Conservation (phyloP, 805 yeast species). For the Candida sonorensis region DNA sequence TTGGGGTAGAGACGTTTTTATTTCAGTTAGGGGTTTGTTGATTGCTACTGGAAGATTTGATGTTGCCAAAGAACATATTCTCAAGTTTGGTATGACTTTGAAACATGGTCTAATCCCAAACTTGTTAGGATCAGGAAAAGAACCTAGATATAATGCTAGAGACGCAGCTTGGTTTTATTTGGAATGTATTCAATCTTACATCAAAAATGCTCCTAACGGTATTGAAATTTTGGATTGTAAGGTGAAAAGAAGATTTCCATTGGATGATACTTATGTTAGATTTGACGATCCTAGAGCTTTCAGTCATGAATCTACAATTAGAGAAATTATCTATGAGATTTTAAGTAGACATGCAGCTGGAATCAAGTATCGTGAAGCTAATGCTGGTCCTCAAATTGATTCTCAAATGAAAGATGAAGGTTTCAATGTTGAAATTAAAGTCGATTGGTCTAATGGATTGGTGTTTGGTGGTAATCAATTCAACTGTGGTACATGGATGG, state of each 20-base stretch:
- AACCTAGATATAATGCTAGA: conserved; percentile 92
- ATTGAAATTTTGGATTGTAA: conserved; percentile 55
- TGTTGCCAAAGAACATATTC: conserved; percentile 74
- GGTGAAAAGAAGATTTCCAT: conserved; percentile 72
- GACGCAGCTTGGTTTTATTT: conserved; percentile 96
- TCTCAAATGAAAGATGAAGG: conserved; percentile 92
- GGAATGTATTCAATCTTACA: conserved; percentile 84
- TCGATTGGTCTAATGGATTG: conserved; percentile 88
- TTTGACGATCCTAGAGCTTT: conserved; percentile 71
- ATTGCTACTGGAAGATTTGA: conserved; percentile 72
- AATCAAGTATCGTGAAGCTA: conserved; percentile 84
- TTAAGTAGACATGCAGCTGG: conserved; percentile 86
- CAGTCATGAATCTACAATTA: conserved; percentile 58
- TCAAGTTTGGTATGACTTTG: conserved; percentile 82
- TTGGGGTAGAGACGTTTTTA: conserved; percentile 97
- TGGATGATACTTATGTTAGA: conserved; percentile 73
- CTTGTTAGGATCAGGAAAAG: conserved; percentile 83
- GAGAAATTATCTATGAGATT: conserved; percentile 78
- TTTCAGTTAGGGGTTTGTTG: conserved; percentile 76
- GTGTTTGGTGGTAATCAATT: conserved; percentile 85
- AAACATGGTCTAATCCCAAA: conserved; percentile 96
- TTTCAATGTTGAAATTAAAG: conserved; percentile 70
- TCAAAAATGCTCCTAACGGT: conserved; percentile 63
- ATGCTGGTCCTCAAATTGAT: conserved; percentile 85
- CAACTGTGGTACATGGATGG: conserved; percentile 99